Evolutionary conservation across 129 eudicot species (phyloP).

Genomic region (Helianthus tuberosus): DNA sequence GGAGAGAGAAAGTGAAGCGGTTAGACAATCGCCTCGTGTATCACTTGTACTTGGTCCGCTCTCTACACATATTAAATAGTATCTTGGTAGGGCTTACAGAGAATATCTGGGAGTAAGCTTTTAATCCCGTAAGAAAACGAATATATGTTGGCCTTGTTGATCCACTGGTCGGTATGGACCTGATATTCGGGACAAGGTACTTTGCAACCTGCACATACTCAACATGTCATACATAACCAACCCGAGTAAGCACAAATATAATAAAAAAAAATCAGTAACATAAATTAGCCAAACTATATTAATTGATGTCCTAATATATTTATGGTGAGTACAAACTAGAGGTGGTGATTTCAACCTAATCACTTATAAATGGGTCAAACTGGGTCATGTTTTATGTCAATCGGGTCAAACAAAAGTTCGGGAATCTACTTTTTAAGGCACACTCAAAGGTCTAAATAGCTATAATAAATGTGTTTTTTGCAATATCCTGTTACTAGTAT

Average conservation of each 20-base stretch:
- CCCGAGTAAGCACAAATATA: not conserved
- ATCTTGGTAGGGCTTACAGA: constrained; percentile 47
- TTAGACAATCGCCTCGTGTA: no score
- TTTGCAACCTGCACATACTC: constrained; percentile 73
- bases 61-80: not conserved
- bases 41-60: no score
- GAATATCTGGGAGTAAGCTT: constrained; percentile 97
- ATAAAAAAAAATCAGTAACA: not conserved
- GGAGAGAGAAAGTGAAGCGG: no score
- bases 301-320: not conserved
- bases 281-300: not conserved
- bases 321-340: constrained; percentile 19
- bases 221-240: constrained; percentile 13
- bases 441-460: not conserved
- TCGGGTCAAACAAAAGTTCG: not conserved
- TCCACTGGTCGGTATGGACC: constrained; percentile 71
- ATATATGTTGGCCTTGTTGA: constrained; percentile 91
- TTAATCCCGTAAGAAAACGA: constrained; percentile 91
- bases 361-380: not conserved
- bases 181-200: constrained; percentile 81
- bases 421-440: not conserved
- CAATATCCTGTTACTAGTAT: constrained; percentile 13
- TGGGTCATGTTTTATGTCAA: not conserved
- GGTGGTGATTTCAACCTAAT: not conserved
- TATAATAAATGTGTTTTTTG: not conserved